phyloP scores from a whole-genome alignment of 1,284 basidiomycete genomes.

The Sphagnurus paluster region DNA sequence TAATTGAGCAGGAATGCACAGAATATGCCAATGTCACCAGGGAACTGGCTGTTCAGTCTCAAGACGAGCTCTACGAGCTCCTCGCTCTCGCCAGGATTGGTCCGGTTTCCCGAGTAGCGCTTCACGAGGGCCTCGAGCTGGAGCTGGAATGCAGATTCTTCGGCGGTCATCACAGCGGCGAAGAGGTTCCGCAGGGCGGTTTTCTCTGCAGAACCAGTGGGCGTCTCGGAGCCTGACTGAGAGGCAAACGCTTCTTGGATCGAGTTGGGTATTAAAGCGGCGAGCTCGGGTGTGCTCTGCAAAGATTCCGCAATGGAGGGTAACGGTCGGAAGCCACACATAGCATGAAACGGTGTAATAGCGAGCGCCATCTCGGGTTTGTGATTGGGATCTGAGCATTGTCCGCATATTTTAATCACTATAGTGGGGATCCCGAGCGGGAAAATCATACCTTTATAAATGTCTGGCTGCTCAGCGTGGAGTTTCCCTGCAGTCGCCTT shows the following conservation, averaged over 20 bases:
- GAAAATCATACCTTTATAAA: slow-evolving; percentile 80
- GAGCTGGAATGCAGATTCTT: slow-evolving; percentile 47
- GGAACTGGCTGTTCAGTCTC: slow-evolving; percentile 80
- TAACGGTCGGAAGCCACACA: slow-evolving; percentile 91
- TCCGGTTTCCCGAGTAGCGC: slow-evolving; percentile 56
- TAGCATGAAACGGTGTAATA: slow-evolving; percentile 85
- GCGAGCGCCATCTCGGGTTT: slow-evolving; percentile 99
- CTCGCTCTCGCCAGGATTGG: slow-evolving; percentile 36
- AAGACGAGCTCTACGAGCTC: slow-evolving; percentile 71
- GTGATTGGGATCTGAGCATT: slow-evolving; percentile 80
- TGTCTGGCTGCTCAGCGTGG: slow-evolving; percentile 73
- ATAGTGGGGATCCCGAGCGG: slow-evolving; percentile 16
- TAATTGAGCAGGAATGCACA: slow-evolving; percentile 94
- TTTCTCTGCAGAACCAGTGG: slow-evolving; percentile 54
- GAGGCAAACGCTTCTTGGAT: slow-evolving; percentile 27
- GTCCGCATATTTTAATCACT: too few relatives aligned
- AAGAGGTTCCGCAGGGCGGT: slow-evolving; percentile 75
- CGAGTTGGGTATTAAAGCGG: slow-evolving; percentile 54
- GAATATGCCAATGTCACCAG: slow-evolving; percentile 91
- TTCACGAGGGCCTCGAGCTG: slow-evolving; percentile 62
- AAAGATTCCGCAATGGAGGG: slow-evolving; percentile 71
- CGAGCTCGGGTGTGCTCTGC: slow-evolving; percentile 75
- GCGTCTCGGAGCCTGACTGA: slow-evolving; percentile 39
- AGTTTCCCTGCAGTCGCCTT: slow-evolving; percentile 84
- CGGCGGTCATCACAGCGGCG: slow-evolving; percentile 78